Evolutionary conservation across 768 basidiomycete genomes (phyloP).

Genomic region (Clitopilus passeckerianus): DNA sequence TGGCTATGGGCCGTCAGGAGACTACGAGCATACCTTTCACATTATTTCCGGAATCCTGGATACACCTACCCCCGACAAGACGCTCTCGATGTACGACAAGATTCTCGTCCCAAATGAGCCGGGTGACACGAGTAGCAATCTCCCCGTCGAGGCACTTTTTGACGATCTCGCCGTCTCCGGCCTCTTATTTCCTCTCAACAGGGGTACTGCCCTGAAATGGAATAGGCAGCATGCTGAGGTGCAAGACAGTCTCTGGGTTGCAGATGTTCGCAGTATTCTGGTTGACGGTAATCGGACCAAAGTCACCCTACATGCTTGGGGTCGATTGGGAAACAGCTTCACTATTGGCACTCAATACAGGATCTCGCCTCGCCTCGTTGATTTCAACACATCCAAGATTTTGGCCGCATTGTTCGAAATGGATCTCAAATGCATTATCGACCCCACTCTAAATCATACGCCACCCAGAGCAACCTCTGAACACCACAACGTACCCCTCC

Average conservation of each 20-base stretch:
- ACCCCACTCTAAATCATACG: constrained; percentile 7
- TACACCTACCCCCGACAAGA: constrained; percentile 31
- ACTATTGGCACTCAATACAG: constrained; percentile 32
- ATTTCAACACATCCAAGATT: constrained; percentile 46
- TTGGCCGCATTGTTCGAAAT: constrained; percentile 40
- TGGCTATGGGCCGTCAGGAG: constrained; percentile 17
- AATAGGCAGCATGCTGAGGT: constrained; percentile 31
- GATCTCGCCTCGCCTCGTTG: constrained; percentile 44
- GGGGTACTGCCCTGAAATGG: constrained; percentile 32
- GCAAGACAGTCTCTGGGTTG: constrained; percentile 30
- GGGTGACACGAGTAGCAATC: constrained; percentile 16
- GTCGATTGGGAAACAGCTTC: constrained; percentile 20
- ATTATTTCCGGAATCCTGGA: constrained; percentile 40
- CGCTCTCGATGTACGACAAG: constrained; percentile 38
- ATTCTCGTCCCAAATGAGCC: constrained; percentile 33
- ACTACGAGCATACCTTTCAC: constrained; percentile 30
- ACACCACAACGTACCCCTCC: constrained; percentile 29
- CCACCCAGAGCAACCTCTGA: not conserved
- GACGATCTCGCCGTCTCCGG: constrained; percentile 45
- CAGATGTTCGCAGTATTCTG: constrained; percentile 35
- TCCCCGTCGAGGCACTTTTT: constrained; percentile 44
- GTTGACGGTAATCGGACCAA: constrained; percentile 24
- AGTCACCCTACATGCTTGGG: constrained; percentile 35
- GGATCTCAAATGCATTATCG: constrained; percentile 29
- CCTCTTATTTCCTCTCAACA: constrained; percentile 37